phyloP scores from a whole-genome alignment of 345 rosid genomes.

The Eucalyptus camaldulensis region DNA sequence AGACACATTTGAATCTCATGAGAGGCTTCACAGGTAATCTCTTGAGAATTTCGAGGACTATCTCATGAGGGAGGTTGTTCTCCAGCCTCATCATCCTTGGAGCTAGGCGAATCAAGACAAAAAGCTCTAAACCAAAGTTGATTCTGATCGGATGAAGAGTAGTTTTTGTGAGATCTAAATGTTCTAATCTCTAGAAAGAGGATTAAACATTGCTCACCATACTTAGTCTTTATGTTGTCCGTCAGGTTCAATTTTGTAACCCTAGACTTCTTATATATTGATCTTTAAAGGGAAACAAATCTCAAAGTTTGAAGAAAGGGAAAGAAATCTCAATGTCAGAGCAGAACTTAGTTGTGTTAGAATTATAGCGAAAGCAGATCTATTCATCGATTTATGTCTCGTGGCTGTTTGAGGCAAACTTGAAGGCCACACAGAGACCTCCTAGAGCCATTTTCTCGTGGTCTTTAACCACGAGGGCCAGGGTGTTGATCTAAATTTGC shows the following conservation, averaged over 20 bases:
- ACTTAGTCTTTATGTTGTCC: not conserved
- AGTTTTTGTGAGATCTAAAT: not conserved
- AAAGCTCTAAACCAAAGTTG: not conserved
- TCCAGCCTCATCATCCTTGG: not conserved
- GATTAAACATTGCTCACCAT: not conserved
- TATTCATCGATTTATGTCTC: not conserved
- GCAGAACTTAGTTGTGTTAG: not conserved
- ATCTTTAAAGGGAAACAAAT: not conserved
- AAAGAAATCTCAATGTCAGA: not conserved
- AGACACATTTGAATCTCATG: not conserved
- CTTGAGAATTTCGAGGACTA: not conserved
- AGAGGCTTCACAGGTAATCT: not conserved
- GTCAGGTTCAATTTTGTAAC: not conserved
- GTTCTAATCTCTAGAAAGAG: not conserved
- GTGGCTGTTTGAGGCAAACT: not conserved
- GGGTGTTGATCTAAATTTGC: not conserved
- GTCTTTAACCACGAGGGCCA: not conserved
- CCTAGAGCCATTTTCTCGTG: not conserved
- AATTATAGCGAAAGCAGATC: not conserved
- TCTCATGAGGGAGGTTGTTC: not conserved
- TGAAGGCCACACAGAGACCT: not conserved
- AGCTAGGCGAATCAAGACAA: not conserved
- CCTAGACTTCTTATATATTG: not conserved
- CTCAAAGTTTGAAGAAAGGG: not conserved
- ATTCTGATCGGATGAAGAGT: not conserved